phyloP scores from a whole-genome alignment of 2,329 filamentous ascomycete species.

The Cercospora janseana region DNA sequence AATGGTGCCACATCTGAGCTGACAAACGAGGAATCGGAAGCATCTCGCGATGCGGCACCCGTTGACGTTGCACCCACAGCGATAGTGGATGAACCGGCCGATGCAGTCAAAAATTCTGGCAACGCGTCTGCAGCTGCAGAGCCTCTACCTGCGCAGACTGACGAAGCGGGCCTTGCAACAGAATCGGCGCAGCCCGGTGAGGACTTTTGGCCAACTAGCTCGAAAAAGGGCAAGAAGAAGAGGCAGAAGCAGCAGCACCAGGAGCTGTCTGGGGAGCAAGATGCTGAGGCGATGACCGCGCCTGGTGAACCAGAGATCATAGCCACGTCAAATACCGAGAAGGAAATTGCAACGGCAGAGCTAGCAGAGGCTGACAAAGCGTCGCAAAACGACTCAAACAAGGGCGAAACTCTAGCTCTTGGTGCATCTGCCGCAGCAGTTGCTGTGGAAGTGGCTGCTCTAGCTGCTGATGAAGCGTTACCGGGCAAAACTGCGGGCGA shows the following conservation, averaged over 20 bases:
- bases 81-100: too few species aligned
- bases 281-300: conserved; percentile 4
- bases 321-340: too few species aligned
- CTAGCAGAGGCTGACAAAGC: neutral
- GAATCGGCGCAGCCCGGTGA: neutral
- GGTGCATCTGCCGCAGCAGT: neutral
- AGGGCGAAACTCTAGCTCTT: neutral
- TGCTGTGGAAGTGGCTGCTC: neutral
- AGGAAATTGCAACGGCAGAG: neutral
- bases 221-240: conserved; percentile 42
- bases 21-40: conserved; percentile 28
- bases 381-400: neutral
- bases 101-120: too few species aligned
- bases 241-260: conserved; percentile 40
- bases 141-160: neutral
- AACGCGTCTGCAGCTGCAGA: neutral
- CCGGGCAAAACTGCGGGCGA: neutral
- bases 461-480: neutral
- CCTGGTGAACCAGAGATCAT: too few species aligned
- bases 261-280: conserved; percentile 13
- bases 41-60: neutral
- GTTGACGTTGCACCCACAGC: neutral
- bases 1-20: conserved; percentile 22
- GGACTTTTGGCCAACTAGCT: conserved; percentile 14
- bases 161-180: neutral